These are phyloP conservation scores for Tricholoma bakamatsutake DNA, from an alignment of 768 basidiomycete species.

Conservation along the genomic window DNA sequence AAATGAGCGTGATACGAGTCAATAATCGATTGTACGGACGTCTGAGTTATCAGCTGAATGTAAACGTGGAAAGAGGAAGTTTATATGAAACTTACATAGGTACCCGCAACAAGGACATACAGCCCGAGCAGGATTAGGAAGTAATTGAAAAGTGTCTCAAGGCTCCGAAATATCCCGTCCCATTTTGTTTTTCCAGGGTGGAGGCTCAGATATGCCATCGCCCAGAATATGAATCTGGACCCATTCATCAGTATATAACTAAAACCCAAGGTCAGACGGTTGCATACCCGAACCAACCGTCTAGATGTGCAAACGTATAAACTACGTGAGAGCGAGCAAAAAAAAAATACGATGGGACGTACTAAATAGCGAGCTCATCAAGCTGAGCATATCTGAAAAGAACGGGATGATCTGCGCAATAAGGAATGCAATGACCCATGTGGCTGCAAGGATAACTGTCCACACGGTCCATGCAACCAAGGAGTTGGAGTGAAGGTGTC, in stretches of 20 bases:
- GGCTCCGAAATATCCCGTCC: conserved; percentile 22
- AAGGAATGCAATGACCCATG: conserved; percentile 29
- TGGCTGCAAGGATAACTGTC: conserved; percentile 24
- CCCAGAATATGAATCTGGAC: conserved; percentile 35
- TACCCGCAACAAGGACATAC: conserved; percentile 33
- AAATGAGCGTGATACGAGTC: conserved; percentile 23
- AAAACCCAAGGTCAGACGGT: neutral
- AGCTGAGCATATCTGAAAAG: conserved; percentile 34
- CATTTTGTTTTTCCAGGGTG: conserved; percentile 30
- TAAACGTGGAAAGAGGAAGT: neutral
- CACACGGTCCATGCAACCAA: conserved; percentile 26
- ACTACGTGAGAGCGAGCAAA: neutral
- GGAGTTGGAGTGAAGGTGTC: conserved; percentile 30
- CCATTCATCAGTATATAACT: neutral
- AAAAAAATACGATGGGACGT: conserved; percentile 1
- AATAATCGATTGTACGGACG: conserved; percentile 32
- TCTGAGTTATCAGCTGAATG: conserved; percentile 14
- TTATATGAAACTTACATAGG: conserved; percentile 25
- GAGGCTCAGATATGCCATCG: conserved; percentile 35
- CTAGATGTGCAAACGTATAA: conserved; percentile 5
- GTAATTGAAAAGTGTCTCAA: conserved; percentile 34
- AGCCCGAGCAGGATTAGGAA: conserved; percentile 30
- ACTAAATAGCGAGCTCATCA: conserved; percentile 40
- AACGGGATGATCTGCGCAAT: conserved; percentile 31
- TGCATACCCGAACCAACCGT: conserved; percentile 27